These are phyloP conservation scores for Aspergillus sp. DNA, from an alignment of 2,329 filamentous ascomycete species.

Conservation along the genomic window DNA sequence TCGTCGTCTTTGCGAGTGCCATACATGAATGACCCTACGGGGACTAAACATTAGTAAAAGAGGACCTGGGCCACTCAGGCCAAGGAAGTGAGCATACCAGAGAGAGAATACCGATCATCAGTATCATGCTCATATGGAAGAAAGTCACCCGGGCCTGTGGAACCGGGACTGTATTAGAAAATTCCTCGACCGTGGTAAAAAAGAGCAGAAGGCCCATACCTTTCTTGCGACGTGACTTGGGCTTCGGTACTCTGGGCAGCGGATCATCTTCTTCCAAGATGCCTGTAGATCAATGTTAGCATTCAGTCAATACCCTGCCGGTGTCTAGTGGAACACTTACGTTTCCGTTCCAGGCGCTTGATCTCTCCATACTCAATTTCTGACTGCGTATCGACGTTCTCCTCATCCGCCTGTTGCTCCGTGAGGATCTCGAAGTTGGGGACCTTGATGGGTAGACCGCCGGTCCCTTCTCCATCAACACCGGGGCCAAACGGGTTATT, in stretches of 20 bases:
- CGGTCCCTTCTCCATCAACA: conserved; percentile 41
- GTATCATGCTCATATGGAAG: neutral
- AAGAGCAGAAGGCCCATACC: conserved; percentile 11
- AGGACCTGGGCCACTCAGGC: neutral
- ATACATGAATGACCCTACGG: neutral
- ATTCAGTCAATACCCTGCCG: neutral
- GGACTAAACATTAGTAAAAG: neutral
- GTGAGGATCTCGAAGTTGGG: conserved; percentile 48
- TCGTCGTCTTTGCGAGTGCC: conserved; percentile 40
- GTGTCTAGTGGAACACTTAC: conserved; percentile 25
- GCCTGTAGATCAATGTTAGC: conserved; percentile 26
- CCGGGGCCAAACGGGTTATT: conserved; percentile 82
- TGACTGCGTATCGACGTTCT: conserved; percentile 50
- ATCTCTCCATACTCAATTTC: conserved; percentile 50
- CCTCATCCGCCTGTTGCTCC: conserved; percentile 49
- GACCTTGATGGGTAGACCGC: conserved; percentile 47
- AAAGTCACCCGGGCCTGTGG: neutral
- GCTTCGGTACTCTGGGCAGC: conserved; percentile 42
- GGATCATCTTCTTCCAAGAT: conserved; percentile 50
- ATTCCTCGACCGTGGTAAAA: neutral
- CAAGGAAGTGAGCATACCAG: conserved; percentile 1
- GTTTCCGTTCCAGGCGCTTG: conserved; percentile 49
- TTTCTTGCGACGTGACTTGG: conserved; percentile 39
- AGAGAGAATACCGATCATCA: neutral
- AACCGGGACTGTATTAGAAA: neutral